Evolutionary conservation across 768 basidiomycete genomes (phyloP).

Genomic region (Neoboletus subvelutipes): DNA sequence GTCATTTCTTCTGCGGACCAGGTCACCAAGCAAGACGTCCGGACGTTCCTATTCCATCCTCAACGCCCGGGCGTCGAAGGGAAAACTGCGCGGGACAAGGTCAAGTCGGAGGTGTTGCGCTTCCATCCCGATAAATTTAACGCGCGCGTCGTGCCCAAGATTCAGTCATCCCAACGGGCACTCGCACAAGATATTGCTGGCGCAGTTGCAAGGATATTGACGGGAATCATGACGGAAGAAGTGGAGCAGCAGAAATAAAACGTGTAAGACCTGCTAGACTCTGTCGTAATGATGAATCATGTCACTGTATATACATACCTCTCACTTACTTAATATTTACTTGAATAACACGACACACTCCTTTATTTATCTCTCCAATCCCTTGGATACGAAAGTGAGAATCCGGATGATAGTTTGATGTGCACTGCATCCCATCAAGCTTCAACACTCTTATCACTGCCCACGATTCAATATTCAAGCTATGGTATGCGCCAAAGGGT

Average conservation of each 20-base stretch:
- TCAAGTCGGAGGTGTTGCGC: slow-evolving; percentile 46
- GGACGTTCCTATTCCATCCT: slow-evolving; percentile 42
- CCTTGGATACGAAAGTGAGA: background rate
- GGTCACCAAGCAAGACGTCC: slow-evolving; percentile 37
- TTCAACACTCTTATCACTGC: background rate
- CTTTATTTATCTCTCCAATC: slow-evolving; percentile 1
- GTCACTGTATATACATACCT: slow-evolving; percentile 1
- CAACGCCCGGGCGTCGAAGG: slow-evolving; percentile 28
- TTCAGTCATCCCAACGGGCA: slow-evolving; percentile 34
- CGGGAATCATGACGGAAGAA: slow-evolving; percentile 31
- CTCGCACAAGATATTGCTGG: slow-evolving; percentile 39
- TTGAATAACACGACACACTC: background rate
- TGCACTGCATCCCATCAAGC: background rate
- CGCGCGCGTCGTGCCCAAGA: slow-evolving; percentile 34
- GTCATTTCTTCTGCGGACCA: slow-evolving; percentile 20
- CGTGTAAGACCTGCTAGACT: background rate
- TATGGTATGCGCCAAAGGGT: background rate
- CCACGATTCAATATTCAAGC: background rate
- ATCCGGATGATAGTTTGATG: background rate
- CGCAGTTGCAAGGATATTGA: slow-evolving; percentile 42
- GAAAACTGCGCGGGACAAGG: slow-evolving; percentile 35
- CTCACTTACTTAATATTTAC: background rate
- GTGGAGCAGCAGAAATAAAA: background rate
- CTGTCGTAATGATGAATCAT: background rate
- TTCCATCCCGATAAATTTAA: slow-evolving; percentile 61